Base-by-base conservation (phyloP, 371 early-diverging fungal species). In the Blakeslea trispora region DNA sequence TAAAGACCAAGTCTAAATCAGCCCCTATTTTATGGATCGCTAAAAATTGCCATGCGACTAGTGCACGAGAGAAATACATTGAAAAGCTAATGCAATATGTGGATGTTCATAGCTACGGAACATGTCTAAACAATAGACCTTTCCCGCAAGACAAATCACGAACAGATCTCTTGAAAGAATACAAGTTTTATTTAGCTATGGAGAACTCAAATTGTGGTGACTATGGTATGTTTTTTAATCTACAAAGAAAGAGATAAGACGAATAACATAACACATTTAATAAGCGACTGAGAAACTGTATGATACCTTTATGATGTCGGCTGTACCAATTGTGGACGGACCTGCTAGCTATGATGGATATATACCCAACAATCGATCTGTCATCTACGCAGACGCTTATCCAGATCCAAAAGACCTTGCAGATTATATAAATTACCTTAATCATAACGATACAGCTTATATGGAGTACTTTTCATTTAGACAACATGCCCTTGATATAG, bases 151-250 rank as follows among this genome's bases (percentile, higher is more conserved):
- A 63, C 32, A 70, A 64, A 28, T 55, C 71, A 4, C 49, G 79
- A 14, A 46, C 52, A 37, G 56, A 59, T 4, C 44, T 65, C 3
- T 55, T 70, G 55, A 43, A 46, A 13, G 70, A 69, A 52, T 71
- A 76, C 53, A 76, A 76, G 45, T 76, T 76, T 56, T 73, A 76
- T 57, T 50, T 76, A 11, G 61, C 73, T 1, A 60, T 71, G 21
- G 77, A 76, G 32, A 72, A 72, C 50, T 66, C 73, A 18, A 76
- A 76, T 43, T 76, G 77, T 28, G 73, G 66, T 35, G 63, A 71
- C 41, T 75, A 75, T 63, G 75, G 74, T 70, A 65, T 18, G 34
- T 10, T 22, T 35, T 21, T 35, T 22, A 9, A 21, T 43, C 17
- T 35, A 28, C 13, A 28, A 28, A 28, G 28, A 28, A 28, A 28